phyloP scores from a whole-genome alignment of 2,329 filamentous ascomycete genomes.

The Dactylonectria estremocensis region DNA sequence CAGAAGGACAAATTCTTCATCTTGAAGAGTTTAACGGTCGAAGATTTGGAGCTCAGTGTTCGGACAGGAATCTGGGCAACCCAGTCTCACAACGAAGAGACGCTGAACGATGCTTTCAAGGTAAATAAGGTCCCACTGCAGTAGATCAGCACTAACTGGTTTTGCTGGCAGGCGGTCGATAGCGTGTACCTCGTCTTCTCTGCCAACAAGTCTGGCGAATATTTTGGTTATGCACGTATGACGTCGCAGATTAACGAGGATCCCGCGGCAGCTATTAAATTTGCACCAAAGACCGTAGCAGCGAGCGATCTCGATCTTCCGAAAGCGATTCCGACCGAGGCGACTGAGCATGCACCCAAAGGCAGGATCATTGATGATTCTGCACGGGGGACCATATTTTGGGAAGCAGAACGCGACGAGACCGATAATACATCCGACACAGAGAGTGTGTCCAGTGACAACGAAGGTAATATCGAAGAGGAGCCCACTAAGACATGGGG shows the following conservation, averaged over 20 bases:
- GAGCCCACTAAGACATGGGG: conserved; percentile 80
- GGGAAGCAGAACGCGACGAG: conserved; percentile 83
- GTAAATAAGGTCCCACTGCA: conserved; percentile 61
- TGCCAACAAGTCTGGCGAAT: conserved; percentile 97
- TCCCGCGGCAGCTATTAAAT: conserved; percentile 77
- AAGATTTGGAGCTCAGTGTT: conserved; percentile 92
- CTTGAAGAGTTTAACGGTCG: conserved; percentile 91
- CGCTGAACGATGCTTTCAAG: conserved; percentile 85
- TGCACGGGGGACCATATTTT: conserved; percentile 95
- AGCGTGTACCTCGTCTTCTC: conserved; percentile 95
- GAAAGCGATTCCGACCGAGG: conserved; percentile 84
- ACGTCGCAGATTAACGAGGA: conserved; percentile 86
- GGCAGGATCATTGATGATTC: conserved; percentile 95
- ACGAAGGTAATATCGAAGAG: conserved; percentile 60
- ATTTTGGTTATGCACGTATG: conserved; percentile 97
- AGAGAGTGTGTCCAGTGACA: conserved; percentile 56
- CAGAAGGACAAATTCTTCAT: conserved; percentile 87
- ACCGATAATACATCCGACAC: conserved; percentile 62
- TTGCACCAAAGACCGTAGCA: conserved; percentile 75
- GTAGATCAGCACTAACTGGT: conserved; percentile 15
- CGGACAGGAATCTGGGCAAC: conserved; percentile 93
- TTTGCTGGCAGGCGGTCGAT: conserved; percentile 74
- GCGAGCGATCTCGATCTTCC: conserved; percentile 76
- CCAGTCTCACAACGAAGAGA: conserved; percentile 92
- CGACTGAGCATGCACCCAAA: conserved; percentile 83